Percentiles rank a stretch among this genome's conserved stretches.
Evolutionary conservation across 768 basidiomycete species (phyloP).

Genomic region (Trametes coccinea): DNA sequence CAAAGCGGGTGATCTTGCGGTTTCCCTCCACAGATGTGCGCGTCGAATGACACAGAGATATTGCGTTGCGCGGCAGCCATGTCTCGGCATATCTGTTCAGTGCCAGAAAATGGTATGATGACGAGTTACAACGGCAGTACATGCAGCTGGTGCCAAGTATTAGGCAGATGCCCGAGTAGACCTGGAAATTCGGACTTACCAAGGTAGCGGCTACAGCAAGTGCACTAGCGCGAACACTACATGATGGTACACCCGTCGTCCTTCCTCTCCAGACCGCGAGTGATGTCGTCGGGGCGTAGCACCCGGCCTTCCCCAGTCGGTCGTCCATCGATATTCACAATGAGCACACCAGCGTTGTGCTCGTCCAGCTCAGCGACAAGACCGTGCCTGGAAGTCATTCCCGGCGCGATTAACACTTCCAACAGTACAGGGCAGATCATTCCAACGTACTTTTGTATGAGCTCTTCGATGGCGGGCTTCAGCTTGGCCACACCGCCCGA

Average conservation of each 20-base stretch:
- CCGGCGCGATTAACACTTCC: too few species aligned
- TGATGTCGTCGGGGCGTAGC: conserved; percentile 59
- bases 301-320: conserved; percentile 38
- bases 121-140: too few species aligned
- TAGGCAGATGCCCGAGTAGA: too few species aligned
- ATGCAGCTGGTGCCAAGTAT: too few species aligned
- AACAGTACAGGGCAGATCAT: too few species aligned
- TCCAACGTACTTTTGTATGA: conserved; percentile 71
- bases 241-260: conserved; percentile 67
- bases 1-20: too few species aligned
- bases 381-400: conserved; percentile 53
- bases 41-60: too few species aligned
- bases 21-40: too few species aligned
- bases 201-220: not conserved
- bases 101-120: too few species aligned
- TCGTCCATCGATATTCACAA: conserved; percentile 65
- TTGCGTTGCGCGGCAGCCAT: too few species aligned
- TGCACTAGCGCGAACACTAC: conserved; percentile 35
- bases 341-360: conserved; percentile 78
- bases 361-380: conserved; percentile 77
- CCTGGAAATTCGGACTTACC: too few species aligned
- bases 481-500: conserved; percentile 76
- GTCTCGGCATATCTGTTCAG: too few species aligned
- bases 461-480: conserved; percentile 86
- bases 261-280: conserved; percentile 50